Evolutionary conservation across 208 protist genomes (phyloP), one percentile per base, ranked within the genome.

Genomic region (Leishmania lainsoni): DNA sequence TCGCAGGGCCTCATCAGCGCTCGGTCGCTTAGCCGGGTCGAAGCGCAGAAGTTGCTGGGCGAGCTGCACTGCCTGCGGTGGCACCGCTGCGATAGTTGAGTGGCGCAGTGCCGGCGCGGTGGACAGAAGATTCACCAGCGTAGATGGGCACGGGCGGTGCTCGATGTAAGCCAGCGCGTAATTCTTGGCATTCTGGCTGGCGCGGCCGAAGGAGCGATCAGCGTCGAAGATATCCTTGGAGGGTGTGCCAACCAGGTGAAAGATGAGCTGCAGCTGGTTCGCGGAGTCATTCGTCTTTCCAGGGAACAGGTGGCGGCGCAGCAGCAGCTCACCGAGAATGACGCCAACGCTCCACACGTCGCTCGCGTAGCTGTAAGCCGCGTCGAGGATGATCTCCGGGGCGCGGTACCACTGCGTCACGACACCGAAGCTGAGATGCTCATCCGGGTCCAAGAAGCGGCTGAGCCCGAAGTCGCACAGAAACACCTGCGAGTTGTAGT

Each of bases 201-300:
- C 88, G 76, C 98, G 87, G 51, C 96, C 98, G 68, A 99, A 96
- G 56, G 92, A 87, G 59, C 88, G 80, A 49, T 90, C 89, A 26
- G 76, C 78, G 29, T 95, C 86, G 75, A 98, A 98, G 56, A 95
- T 80, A 10, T 95, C 90, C 17, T 93, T 83, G 51, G 85, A 95
- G 20, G 99, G 98, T 10, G 98, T 99, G 59, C 98, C 98, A 17
- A 99, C 93, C 48, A 97, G 90, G 75, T 91, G 86, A 56, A 98
- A 98, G 45, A 99, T 99, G 69, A 96, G 92, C 71, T 92, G 93
- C 17, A 99, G 89, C 83, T 99, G 96, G 75, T 98, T 96, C n/a
- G 98, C 98, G 1, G 89, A 94, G 84, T 98, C 93, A 79, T 99
- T 98, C 20, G 87, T 86, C 74, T 97, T 97, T 22, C 97, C 97